Evolutionary conservation across 2,329 filamentous ascomycete genomes (phyloP).

Genomic region (Penicillium sp.): DNA sequence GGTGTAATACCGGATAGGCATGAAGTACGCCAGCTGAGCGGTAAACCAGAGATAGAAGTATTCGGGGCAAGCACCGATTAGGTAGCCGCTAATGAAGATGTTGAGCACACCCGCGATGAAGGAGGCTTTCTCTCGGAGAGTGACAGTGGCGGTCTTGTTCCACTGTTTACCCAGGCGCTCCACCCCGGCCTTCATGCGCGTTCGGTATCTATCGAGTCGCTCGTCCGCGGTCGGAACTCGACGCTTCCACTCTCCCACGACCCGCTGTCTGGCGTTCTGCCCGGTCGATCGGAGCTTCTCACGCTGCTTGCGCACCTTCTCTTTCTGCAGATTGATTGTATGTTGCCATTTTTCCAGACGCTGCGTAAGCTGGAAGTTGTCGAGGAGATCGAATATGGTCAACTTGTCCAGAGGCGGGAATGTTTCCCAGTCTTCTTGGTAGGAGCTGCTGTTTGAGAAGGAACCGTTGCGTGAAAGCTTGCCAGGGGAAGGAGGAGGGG

Average conservation of each 20-base stretch:
- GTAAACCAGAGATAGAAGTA: constrained; percentile 95
- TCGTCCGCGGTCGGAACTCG: constrained; percentile 85
- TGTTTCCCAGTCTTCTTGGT: constrained; percentile 83
- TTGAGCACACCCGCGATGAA: constrained; percentile 97
- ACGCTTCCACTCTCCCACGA: constrained; percentile 90
- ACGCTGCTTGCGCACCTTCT: constrained; percentile 79
- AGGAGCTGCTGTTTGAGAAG: constrained; percentile 80
- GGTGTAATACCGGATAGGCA: constrained; percentile 90
- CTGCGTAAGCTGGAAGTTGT: constrained; percentile 86
- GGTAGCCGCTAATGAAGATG: constrained; percentile 93
- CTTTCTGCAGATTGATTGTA: constrained; percentile 76
- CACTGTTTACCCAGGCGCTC: constrained; percentile 81
- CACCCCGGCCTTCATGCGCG: constrained; percentile 84
- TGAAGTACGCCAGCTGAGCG: constrained; percentile 83
- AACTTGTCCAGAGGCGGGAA: constrained; percentile 87
- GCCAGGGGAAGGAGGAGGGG: constrained; percentile 29
- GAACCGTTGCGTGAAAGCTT: constrained; percentile 73
- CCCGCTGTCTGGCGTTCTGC: constrained; percentile 77
- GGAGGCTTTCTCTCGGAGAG: constrained; percentile 85
- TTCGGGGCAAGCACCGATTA: constrained; percentile 82
- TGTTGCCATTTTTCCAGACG: constrained; percentile 88
- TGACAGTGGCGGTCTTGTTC: constrained; percentile 88
- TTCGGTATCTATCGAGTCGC: constrained; percentile 85
- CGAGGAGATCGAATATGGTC: constrained; percentile 87
- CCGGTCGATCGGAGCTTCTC: constrained; percentile 76